These are phyloP conservation scores for Akanthomyces dipterigenus DNA, from an alignment of 2,329 filamentous ascomycete species.

Conservation along the genomic window DNA sequence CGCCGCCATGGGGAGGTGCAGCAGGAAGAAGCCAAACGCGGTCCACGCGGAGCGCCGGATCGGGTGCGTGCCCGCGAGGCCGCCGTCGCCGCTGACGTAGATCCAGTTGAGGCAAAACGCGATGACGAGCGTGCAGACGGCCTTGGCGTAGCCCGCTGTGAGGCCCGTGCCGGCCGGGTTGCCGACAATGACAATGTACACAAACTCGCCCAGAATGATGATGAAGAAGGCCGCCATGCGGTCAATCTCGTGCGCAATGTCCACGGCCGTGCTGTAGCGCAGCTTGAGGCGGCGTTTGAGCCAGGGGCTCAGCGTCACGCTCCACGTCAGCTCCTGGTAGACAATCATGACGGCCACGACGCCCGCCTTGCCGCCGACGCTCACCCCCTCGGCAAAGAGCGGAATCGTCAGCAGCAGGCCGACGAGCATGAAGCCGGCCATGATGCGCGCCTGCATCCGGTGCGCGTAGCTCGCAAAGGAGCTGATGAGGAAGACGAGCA, in stretches of 20 bases:
- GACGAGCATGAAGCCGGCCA: slow-evolving; percentile 34
- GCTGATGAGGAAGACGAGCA: slow-evolving; percentile 33
- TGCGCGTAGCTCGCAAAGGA: slow-evolving; percentile 42
- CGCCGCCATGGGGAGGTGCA: slow-evolving; percentile 39
- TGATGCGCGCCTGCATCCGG: slow-evolving; percentile 36
- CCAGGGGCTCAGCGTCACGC: slow-evolving; percentile 36
- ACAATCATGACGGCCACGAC: slow-evolving; percentile 35
- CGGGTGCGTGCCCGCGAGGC: slow-evolving; percentile 35
- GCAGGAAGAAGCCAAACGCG: slow-evolving; percentile 37
- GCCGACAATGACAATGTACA: slow-evolving; percentile 41
- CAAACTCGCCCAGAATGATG: slow-evolving; percentile 44
- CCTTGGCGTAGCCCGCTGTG: slow-evolving; percentile 35
- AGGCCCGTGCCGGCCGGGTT: slow-evolving; percentile 39
- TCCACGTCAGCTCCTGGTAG: slow-evolving; percentile 36
- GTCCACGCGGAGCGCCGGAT: slow-evolving; percentile 37
- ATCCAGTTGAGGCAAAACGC: slow-evolving; percentile 45
- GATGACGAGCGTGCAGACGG: slow-evolving; percentile 41
- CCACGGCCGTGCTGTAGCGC: slow-evolving; percentile 40
- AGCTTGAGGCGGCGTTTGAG: slow-evolving; percentile 36
- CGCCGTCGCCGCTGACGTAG: slow-evolving; percentile 42
- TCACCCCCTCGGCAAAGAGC: slow-evolving; percentile 35
- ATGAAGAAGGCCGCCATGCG: slow-evolving; percentile 45
- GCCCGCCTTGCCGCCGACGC: slow-evolving; percentile 33
- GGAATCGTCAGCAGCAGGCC: slow-evolving; percentile 36
- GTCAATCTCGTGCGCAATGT: slow-evolving; percentile 43